Evolutionary conservation across 805 yeast genomes (phyloP).

Genomic region (Candida broadrunensis): DNA sequence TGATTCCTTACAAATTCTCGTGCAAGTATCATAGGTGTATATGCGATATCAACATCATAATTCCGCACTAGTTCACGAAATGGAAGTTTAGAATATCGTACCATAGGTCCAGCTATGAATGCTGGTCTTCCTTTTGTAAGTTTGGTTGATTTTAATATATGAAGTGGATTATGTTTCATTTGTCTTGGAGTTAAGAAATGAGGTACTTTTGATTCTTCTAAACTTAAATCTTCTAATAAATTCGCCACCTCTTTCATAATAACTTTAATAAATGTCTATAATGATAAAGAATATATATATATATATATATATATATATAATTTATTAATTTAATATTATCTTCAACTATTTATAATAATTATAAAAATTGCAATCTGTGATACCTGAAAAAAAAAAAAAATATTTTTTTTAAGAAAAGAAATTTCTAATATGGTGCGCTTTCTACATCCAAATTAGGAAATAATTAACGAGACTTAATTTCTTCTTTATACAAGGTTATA

Average conservation of each 20-base stretch:
- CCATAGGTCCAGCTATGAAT: constrained; percentile 84
- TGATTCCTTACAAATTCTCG: constrained; percentile 87
- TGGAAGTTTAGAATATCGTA: constrained; percentile 89
- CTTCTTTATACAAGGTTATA: too few relatives aligned
- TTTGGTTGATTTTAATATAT: constrained; percentile 25
- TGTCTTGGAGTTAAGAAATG: constrained; percentile 9
- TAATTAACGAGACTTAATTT: too few relatives aligned
- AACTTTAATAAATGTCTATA: too few relatives aligned
- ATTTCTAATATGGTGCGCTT: too few relatives aligned
- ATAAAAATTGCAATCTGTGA: too few relatives aligned
- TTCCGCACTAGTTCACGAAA: constrained; percentile 75
- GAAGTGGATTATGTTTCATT: constrained; percentile 30
- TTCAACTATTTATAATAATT: too few relatives aligned
- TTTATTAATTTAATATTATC: too few relatives aligned
- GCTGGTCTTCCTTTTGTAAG: constrained; percentile 31
- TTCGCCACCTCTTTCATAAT: not conserved
- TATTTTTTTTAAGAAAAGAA: too few relatives aligned
- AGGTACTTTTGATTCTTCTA: not conserved
- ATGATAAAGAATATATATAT: too few relatives aligned
- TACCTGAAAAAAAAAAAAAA: too few relatives aligned
- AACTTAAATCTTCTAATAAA: not conserved
- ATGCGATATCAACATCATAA: constrained; percentile 76
- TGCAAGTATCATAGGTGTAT: constrained; percentile 95
- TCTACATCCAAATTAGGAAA: too few relatives aligned
- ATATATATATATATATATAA: too few relatives aligned